A percentile compares a stretch with the other conserved stretches of the same genome.
Conservation (phyloP, 2,329 filamentous ascomycete genomes). For the Diaporthe ilicicola region DNA sequence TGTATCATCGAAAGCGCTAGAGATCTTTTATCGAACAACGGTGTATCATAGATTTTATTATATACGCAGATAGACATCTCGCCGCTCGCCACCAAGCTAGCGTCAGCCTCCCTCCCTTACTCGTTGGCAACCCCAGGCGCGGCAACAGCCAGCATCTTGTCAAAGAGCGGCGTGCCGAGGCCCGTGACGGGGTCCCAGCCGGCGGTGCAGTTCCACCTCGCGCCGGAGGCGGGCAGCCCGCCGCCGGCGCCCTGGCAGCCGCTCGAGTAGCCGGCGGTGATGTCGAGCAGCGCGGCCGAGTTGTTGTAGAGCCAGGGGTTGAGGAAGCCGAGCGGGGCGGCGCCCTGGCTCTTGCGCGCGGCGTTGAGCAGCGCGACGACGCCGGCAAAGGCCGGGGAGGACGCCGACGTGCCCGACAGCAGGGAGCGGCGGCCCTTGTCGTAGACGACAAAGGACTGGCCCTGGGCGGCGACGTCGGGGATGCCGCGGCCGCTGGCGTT, state of each 20-base stretch:
- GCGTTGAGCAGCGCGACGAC: conserved; percentile 53
- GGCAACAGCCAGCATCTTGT: conserved; percentile 25
- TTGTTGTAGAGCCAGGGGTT: conserved; percentile 48
- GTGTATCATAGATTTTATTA: not conserved
- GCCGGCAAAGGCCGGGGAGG: conserved; percentile 49
- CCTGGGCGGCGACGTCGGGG: conserved; percentile 53
- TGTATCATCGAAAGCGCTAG: not conserved
- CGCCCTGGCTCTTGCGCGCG: conserved; percentile 45
- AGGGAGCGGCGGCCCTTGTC: conserved; percentile 41
- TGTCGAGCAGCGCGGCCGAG: conserved; percentile 42
- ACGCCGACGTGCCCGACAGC: conserved; percentile 45
- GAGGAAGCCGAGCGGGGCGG: conserved; percentile 47
- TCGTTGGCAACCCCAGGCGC: conserved; percentile 26
- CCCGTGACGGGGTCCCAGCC: conserved; percentile 46
- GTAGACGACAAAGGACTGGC: conserved; percentile 57
- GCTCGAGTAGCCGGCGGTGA: conserved; percentile 37
- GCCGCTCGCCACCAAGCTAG: too few relatives aligned
- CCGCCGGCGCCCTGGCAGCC: conserved; percentile 23
- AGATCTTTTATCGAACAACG: not conserved
- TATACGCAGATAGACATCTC: too few relatives aligned
- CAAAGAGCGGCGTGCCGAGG: conserved; percentile 29
- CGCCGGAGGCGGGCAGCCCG: conserved; percentile 5
- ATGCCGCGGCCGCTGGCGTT: conserved; percentile 48
- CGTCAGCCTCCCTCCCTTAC: conserved; percentile 3
- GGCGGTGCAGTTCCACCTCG: conserved; percentile 46